phyloP scores from a whole-genome alignment of 768 basidiomycete genomes.

The Boletellus emodensis region DNA sequence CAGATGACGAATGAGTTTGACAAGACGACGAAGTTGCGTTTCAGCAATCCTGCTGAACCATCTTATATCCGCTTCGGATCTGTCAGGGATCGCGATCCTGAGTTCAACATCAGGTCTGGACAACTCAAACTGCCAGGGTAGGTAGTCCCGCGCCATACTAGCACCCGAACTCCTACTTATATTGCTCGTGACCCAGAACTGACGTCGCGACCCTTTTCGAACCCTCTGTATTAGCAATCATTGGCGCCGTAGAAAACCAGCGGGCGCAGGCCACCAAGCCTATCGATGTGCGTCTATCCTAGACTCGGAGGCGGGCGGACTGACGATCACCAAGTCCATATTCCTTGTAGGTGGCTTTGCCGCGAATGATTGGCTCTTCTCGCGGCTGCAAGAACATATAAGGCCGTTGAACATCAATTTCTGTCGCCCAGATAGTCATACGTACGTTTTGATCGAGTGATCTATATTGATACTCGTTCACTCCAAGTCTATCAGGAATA shows the following conservation, averaged over 20 bases:
- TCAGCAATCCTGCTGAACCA: slow-evolving; percentile 36
- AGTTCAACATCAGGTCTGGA: slow-evolving; percentile 42
- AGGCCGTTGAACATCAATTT: slow-evolving; percentile 36
- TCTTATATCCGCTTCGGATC: slow-evolving; percentile 48
- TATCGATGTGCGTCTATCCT: slow-evolving; percentile 21
- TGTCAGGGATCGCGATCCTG: slow-evolving; percentile 37
- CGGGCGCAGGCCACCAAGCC: slow-evolving; percentile 14
- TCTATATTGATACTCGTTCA: background rate
- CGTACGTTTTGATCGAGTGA: slow-evolving; percentile 33
- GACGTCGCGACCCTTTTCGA: slow-evolving; percentile 32
- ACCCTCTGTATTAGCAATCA: slow-evolving; percentile 20
- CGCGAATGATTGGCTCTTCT: slow-evolving; percentile 42
- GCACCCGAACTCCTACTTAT: background rate
- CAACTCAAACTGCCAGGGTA: slow-evolving; percentile 43
- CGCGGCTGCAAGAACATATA: slow-evolving; percentile 30
- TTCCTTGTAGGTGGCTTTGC: slow-evolving; percentile 46
- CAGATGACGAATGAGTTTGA: slow-evolving; percentile 44
- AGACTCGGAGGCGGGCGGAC: background rate
- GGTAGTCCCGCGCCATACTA: background rate
- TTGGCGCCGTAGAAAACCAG: slow-evolving; percentile 25
- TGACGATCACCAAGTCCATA: slow-evolving; percentile 28
- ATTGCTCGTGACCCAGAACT: slow-evolving; percentile 9
- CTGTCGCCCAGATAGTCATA: slow-evolving; percentile 48
- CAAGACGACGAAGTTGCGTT: slow-evolving; percentile 44
- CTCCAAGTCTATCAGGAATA: slow-evolving; percentile 32